Evolutionary conservation across 2,329 filamentous ascomycete genomes (phyloP).

Genomic region (Balansia obtecta): DNA sequence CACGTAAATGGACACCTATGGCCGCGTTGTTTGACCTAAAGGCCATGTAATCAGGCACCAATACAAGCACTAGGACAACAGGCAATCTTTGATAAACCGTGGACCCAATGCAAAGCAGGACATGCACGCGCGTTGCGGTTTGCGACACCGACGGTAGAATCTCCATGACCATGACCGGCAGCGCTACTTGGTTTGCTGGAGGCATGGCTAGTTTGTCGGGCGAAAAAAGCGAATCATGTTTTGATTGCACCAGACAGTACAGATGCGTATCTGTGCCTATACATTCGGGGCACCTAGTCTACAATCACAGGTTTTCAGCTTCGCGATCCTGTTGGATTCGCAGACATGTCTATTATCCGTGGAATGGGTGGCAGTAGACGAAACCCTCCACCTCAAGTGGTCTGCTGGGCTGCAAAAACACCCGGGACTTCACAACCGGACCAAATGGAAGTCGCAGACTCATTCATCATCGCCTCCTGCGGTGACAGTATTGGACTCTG

Average conservation of each 20-base stretch:
- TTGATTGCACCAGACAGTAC: not conserved
- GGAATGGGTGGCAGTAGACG: not conserved
- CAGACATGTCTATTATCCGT: not conserved
- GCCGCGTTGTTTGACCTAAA: not conserved
- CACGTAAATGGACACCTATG: not conserved
- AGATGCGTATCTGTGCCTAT: not conserved
- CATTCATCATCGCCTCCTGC: constrained; percentile 19
- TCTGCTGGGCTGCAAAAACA: not conserved
- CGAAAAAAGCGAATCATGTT: not conserved
- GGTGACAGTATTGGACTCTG: constrained; percentile 17
- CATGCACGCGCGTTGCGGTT: not conserved
- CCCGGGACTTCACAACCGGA: not conserved
- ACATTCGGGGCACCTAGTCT: not conserved
- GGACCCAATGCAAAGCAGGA: not conserved
- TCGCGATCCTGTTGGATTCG: not conserved
- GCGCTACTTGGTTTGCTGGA: not conserved
- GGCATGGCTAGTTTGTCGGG: not conserved
- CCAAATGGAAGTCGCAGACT: not conserved
- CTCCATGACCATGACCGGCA: too few species aligned
- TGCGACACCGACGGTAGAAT: not conserved
- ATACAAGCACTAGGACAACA: not conserved
- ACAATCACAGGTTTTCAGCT: not conserved
- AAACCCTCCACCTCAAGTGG: not conserved
- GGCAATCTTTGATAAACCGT: not conserved
- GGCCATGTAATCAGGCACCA: not conserved